Base-by-base conservation (phyloP, 768 basidiomycete species). In the Trametes cinnabarina region DNA sequence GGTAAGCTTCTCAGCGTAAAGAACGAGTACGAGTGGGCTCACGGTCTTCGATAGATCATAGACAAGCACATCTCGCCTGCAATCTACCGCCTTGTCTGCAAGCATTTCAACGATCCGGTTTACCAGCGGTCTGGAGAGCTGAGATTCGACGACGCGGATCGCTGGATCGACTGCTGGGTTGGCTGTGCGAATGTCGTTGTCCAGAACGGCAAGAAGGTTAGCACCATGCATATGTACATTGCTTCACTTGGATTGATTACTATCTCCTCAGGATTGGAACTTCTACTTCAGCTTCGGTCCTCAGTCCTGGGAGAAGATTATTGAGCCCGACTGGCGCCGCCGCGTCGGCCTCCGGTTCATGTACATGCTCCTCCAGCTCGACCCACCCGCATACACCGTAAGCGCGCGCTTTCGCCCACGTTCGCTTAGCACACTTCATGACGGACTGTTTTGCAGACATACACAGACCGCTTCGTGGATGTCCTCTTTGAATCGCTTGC, bases 91-190 rank as follows among this genome's bases (percentile, higher is more conserved):
- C 75, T 85, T 22, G 71, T 87, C 11, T 82, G 76, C 71, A 69
- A 77, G 72, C 70, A 77, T 72, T 71, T 84, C 67, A 67, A 69
- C 47, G 76, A 75, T 23, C 67, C 67, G 20, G 63, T 69, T 47
- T 55, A 62, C 54, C 63, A 69, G 47, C 46, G 61, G 25, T 17
- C 63, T 3, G 28, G 55, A 25, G 66, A 65, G 39, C 48, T 59
- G 15, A 55, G 44, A 9, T 50, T 66, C 17, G 23, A 63, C 9
- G 78, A 81, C 48, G 77, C 83, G 25, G 82, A 83, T 63, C 66
- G 70, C 25, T 82, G 90, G 77, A 76, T 90, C 30, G 81, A 83
- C 53, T 87, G 85, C 63, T 94, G 90, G 89, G 76, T 88, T 7
- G 82, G 85, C 4, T 91, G 87, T 63, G 84, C 82, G 1, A 77